Percentiles rank a stretch among this genome's conserved stretches.
Evolutionary conservation across 768 basidiomycete genomes (phyloP).

Genomic region (Hypholoma fasciculare): DNA sequence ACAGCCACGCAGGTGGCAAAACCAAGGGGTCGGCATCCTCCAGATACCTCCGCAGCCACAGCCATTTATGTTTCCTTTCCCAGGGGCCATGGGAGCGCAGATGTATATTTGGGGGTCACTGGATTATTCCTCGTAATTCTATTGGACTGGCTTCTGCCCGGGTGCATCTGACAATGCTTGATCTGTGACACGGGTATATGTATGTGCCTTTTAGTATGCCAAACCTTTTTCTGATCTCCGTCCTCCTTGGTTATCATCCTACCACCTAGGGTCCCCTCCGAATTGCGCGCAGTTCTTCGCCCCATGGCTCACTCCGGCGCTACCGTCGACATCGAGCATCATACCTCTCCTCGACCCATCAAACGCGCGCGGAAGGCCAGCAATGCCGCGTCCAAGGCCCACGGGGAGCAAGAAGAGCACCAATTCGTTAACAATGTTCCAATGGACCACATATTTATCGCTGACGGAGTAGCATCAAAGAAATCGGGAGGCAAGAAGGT

Average conservation of each 20-base stretch:
- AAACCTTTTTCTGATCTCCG: conserved; percentile 27
- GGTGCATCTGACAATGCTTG: conserved; percentile 20
- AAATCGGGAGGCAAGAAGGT: conserved; percentile 52
- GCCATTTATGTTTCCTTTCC: conserved; percentile 14
- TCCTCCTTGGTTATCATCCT: conserved; percentile 26
- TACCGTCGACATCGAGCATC: conserved; percentile 20
- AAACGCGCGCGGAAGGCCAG: conserved; percentile 48
- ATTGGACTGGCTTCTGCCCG: conserved; percentile 21
- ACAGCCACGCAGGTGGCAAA: conserved; percentile 16
- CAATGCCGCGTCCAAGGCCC: conserved; percentile 11
- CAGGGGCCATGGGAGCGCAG: conserved; percentile 20
- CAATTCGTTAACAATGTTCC: conserved; percentile 28
- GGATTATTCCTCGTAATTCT: conserved; percentile 18
- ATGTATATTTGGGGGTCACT: conserved; percentile 14
- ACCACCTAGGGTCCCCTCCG: conserved; percentile 30
- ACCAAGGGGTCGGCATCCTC: not conserved
- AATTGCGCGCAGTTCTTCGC: conserved; percentile 27
- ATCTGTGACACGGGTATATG: conserved; percentile 25
- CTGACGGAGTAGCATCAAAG: conserved; percentile 45
- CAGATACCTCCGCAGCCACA: conserved; percentile 19
- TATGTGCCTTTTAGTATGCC: conserved; percentile 26
- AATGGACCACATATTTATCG: conserved; percentile 52
- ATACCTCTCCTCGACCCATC: conserved; percentile 32
- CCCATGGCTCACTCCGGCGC: conserved; percentile 22
- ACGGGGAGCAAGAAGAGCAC: conserved; percentile 25